These are phyloP conservation scores for Yamadazyma buinensis DNA, from an alignment of 1,139 yeast genomes.

Conservation along the genomic window DNA sequence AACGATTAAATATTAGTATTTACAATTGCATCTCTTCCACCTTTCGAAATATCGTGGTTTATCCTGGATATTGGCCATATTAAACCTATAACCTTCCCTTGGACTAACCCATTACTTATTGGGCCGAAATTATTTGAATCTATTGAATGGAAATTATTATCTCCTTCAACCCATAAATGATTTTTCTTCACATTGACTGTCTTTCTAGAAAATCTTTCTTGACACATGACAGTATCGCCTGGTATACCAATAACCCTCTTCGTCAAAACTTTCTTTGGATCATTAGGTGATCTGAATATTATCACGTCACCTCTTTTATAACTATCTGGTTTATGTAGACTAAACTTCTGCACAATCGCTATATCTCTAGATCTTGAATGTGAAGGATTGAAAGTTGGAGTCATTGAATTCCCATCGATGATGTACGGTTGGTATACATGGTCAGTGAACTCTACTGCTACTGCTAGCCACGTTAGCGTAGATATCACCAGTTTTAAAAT, in stretches of 20 bases:
- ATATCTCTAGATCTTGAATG: constrained; percentile 55
- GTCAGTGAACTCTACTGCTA: constrained; percentile 61
- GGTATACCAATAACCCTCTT: constrained; percentile 75
- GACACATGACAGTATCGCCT: constrained; percentile 63
- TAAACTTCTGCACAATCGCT: constrained; percentile 67
- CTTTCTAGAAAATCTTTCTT: constrained; percentile 59
- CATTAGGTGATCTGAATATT: constrained; percentile 70
- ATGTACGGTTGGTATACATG: constrained; percentile 72
- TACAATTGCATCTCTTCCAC: constrained; percentile 9
- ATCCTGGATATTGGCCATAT: constrained; percentile 67
- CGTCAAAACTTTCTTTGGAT: constrained; percentile 70
- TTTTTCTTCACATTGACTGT: constrained; percentile 65
- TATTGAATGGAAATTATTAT: constrained; percentile 73
- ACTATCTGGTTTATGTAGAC: constrained; percentile 43
- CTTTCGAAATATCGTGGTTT: constrained; percentile 28
- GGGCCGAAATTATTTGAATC: constrained; percentile 89
- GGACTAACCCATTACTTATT: constrained; percentile 68
- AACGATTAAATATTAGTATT: no score
- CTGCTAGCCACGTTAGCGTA: constrained; percentile 71
- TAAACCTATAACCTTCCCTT: constrained; percentile 66
- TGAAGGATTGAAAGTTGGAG: constrained; percentile 80
- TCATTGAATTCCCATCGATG: constrained; percentile 84
- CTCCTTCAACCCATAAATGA: constrained; percentile 95
- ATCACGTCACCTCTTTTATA: constrained; percentile 68
- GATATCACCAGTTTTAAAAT: no score